Evolutionary conservation across 768 basidiomycete species (phyloP).

Genomic region (Xerocomellus chrysenteron): DNA sequence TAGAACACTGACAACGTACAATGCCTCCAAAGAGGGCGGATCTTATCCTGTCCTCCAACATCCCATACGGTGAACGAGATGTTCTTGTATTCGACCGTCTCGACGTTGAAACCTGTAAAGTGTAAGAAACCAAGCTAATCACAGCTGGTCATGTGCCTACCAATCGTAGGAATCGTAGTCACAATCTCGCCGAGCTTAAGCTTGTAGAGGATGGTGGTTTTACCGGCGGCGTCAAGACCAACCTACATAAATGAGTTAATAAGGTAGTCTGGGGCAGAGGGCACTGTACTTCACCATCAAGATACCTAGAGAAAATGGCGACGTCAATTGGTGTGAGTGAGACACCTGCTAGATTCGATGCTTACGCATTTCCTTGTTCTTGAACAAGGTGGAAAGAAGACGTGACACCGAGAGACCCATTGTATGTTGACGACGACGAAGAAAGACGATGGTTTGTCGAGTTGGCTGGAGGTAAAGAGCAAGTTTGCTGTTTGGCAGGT

Average conservation of each 20-base stretch:
- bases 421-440: slow-evolving; percentile 30
- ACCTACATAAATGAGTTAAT: slow-evolving; percentile 51
- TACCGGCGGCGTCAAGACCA: slow-evolving; percentile 98
- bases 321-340: slow-evolving; percentile 26
- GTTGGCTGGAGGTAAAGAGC: slow-evolving; percentile 30
- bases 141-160: slow-evolving; percentile 47
- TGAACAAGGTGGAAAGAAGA: slow-evolving; percentile 82
- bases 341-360: slow-evolving; percentile 20
- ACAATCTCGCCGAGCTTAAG: slow-evolving; percentile 99
- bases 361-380: slow-evolving; percentile 99
- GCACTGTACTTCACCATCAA: slow-evolving; percentile 66
- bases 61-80: slow-evolving; percentile 99
- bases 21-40: slow-evolving; percentile 99
- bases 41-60: slow-evolving; percentile 99
- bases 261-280: slow-evolving; percentile 20
- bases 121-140: slow-evolving; percentile 10
- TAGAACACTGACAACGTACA: slow-evolving; percentile 58
- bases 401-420: slow-evolving; percentile 82
- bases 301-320: slow-evolving; percentile 66
- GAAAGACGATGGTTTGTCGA: slow-evolving; percentile 28
- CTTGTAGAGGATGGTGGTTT: slow-evolving; percentile 98
- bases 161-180: slow-evolving; percentile 99
- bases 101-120: slow-evolving; percentile 94
- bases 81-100: slow-evolving; percentile 99
- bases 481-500: slow-evolving; percentile 34